These are phyloP conservation scores for Colletotrichum karsti DNA, from an alignment of 2,329 filamentous ascomycete species.

Conservation along the genomic window DNA sequence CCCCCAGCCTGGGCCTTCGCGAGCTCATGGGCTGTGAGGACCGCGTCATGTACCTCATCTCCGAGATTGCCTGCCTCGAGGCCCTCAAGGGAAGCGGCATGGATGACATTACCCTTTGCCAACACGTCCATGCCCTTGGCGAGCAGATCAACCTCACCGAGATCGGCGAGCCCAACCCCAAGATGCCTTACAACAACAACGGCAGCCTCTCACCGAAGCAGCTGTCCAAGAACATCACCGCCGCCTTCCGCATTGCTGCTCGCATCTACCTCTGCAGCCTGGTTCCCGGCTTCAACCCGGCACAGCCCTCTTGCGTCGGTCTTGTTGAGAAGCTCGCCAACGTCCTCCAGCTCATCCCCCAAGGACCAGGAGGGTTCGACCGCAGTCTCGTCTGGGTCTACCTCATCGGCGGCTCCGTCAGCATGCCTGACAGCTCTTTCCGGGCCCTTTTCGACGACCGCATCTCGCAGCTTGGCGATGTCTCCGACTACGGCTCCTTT, in stretches of 20 bases:
- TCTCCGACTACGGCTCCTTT: conserved; percentile 84
- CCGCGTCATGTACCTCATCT: conserved; percentile 96
- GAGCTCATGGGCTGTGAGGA: conserved; percentile 99
- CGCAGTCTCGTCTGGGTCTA: conserved; percentile 93
- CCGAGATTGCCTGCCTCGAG: conserved; percentile 95
- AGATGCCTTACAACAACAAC: conserved; percentile 70
- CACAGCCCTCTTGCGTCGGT: conserved; percentile 76
- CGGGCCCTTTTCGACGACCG: conserved; percentile 81
- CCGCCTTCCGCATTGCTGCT: conserved; percentile 89
- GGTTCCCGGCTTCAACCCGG: conserved; percentile 85
- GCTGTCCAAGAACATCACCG: conserved; percentile 87
- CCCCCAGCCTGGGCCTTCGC: conserved; percentile 75
- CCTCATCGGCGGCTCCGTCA: conserved; percentile 84
- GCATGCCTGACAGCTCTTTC: conserved; percentile 77
- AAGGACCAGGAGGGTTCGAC: conserved; percentile 84
- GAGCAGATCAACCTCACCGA: conserved; percentile 88
- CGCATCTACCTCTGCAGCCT: conserved; percentile 97
- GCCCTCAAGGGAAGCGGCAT: conserved; percentile 84
- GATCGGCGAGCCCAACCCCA: conserved; percentile 64
- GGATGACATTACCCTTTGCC: conserved; percentile 86
- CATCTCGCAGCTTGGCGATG: conserved; percentile 76
- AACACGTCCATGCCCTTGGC: conserved; percentile 88
- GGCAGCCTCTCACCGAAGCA: conserved; percentile 84
- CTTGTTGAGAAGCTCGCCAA: conserved; percentile 82
- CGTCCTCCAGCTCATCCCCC: conserved; percentile 83